Base-by-base conservation (phyloP, 2,329 filamentous ascomycete genomes). In the Aspergillus niger region DNA sequence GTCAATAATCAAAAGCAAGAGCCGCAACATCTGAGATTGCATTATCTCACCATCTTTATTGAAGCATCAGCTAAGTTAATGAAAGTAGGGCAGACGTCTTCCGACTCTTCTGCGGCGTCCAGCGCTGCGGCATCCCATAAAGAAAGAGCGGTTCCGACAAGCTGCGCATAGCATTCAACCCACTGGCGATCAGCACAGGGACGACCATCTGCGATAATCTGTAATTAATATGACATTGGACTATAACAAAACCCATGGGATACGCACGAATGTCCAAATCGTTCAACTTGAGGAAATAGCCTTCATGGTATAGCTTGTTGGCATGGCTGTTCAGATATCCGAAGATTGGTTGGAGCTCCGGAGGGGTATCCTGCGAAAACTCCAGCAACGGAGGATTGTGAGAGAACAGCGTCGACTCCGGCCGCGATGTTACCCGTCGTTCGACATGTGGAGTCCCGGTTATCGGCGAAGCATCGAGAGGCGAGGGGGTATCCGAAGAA, bases 31-130 rank as follows among this genome's bases (percentile, higher is more conserved):
- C n/a, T 3, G 8, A 22, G 3, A n/a, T 43, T 30, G 20, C 41
- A 13, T 20, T 8, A 59, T 65, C 77, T 67, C 83, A 97, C 95
- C 92, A 98, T 97, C 77, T 96, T 97, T 69, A 99, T 92, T 0
- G 95, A 97, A 20, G 95, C 95, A 83, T 99, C 95, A 6, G 95
- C 96, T 61, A 99, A 80, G 72, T 99, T 99, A 76, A 99, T 93
- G 74, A 97, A 99, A 54, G 91, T 95, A 32, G 92, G 92, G 44
- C 94, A 81, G 51, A 96, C 91, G 72, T 96, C 91, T 65, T 89
- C 90, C 70, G 95, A 87, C 68, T 92, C 89, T 38, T 91, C 92
- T 11, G 91, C 93, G 41, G 87, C 88, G 79, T 99, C 95, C 60
- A 98, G 83, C 74, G 95, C 92, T 65, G 91, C 88, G 24, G 94